Conservation (phyloP, 2,329 filamentous ascomycete species). For the Botryotinia convoluta region DNA sequence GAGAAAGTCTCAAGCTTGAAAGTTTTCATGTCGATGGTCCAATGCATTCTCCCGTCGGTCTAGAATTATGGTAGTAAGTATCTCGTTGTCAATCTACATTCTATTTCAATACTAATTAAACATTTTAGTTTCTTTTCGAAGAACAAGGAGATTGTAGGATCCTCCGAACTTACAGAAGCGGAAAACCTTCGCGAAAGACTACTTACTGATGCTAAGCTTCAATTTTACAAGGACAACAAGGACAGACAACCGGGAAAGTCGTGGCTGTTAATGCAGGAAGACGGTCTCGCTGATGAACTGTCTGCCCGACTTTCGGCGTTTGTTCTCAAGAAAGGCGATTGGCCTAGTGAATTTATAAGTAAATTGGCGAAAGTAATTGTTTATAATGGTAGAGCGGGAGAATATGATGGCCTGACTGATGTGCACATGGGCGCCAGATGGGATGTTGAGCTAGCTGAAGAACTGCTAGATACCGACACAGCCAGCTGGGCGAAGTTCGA, state of each 20-base stretch:
- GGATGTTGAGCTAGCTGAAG: neutral
- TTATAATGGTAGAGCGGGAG: neutral
- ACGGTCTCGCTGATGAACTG: neutral
- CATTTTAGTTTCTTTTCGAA: neutral
- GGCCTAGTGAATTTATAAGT: neutral
- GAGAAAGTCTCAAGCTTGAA: neutral
- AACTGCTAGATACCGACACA: neutral
- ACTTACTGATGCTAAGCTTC: neutral
- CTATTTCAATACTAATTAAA: neutral
- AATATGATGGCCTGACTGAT: neutral
- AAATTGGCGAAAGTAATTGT: neutral
- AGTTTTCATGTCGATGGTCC: neutral
- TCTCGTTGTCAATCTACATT: neutral
- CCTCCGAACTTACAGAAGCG: neutral
- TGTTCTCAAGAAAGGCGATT: neutral
- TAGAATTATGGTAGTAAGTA: neutral
- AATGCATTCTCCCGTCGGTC: neutral
- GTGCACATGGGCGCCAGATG: neutral
- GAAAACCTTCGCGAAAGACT: neutral
- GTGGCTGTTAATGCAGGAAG: neutral
- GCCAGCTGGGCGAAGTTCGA: neutral
- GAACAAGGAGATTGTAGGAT: neutral
- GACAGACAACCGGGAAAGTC: accelerated
- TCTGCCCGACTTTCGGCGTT: neutral
- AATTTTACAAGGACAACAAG: neutral